phyloP scores from a whole-genome alignment of 2,329 filamentous ascomycete species.

The Didymosphaeria variabile region DNA sequence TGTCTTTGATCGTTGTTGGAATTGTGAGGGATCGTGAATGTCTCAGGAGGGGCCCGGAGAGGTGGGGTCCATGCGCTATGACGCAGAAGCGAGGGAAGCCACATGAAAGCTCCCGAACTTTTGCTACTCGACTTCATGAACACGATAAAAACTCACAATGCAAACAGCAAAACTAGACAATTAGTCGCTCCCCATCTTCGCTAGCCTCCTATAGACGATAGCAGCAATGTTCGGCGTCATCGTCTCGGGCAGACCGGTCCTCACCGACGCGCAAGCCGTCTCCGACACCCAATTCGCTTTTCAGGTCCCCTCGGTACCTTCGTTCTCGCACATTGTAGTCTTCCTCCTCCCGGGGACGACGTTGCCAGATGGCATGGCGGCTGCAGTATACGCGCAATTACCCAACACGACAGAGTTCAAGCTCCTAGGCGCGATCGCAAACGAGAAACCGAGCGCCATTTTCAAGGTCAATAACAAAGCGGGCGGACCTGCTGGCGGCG shows the following conservation, averaged over 20 bases:
- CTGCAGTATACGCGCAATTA: constrained; percentile 88
- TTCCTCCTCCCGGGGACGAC: constrained; percentile 83
- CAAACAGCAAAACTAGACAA: neutral
- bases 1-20: too few relatives aligned
- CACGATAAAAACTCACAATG: neutral
- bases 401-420: constrained; percentile 70
- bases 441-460: constrained; percentile 89
- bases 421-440: constrained; percentile 88
- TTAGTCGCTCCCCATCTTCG: neutral
- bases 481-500: constrained; percentile 46
- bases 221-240: constrained; percentile 67
- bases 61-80: constrained; percentile 21
- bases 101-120: constrained; percentile 31
- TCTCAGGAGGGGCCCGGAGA: neutral
- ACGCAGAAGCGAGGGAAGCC: constrained; percentile 26
- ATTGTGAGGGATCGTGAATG: neutral
- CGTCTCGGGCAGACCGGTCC: constrained; percentile 67
- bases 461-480: constrained; percentile 73
- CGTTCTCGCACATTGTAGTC: constrained; percentile 80
- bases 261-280: constrained; percentile 64
- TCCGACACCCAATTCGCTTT: constrained; percentile 71
- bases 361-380: constrained; percentile 79
- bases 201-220: neutral
- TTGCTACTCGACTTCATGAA: constrained; percentile 10
- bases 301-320: constrained; percentile 69